Evolutionary conservation across 2,329 filamentous ascomycete species (phyloP), one percentile per base, ranked within the genome.

Genomic region (Microascus cirrosus): DNA sequence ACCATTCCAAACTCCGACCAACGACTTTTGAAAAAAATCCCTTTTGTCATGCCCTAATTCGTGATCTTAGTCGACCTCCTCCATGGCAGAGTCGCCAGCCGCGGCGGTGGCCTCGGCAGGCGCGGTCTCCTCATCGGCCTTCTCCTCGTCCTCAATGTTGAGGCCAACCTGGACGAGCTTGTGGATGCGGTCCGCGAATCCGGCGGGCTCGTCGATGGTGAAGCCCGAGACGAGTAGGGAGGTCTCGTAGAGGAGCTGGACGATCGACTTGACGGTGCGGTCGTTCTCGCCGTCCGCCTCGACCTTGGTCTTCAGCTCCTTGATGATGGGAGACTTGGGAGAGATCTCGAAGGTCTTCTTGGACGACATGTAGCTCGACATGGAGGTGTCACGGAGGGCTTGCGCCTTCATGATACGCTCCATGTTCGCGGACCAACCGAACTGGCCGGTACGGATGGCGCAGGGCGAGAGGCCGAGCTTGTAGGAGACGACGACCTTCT

Each of bases 341-440:
- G 94, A 97, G 78, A 99, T 97, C 83, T 99, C 94, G 67, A 99
- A 97, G 35, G 94, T 99, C 90, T 99, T 99, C 92, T 99, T 99
- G 74, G 93, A 97, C 65, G 90, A 95, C 94, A 99, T 99, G 89
- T 99, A 99, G 69, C 90, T 95, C 78, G 85, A 90, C 94, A 99
- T 99, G 70, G 92, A 96, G 67, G 94, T 99, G 81, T 99, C 94
- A 80, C 94, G 94, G 70, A 99, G 93, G 71, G 94, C 94, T 83
- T 99, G 94, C 32, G 94, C 94, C 88, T 99, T 99, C 94, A 99
- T 99, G 86, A 99, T 99, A 83, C 94, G 94, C 85, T 99, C 94
- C 94, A 99, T 99, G 86, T 99, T 99, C 73, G 94, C 94, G 59
- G 93, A 97, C 94, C 94, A 99, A 78, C 94, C 94, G 77, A 99